A percentile compares a stretch with the other conserved stretches of the same genome.
These are phyloP conservation scores for Maudiozyma pseudohumilis DNA, from an alignment of 805 yeast species.

Conservation along the genomic window DNA sequence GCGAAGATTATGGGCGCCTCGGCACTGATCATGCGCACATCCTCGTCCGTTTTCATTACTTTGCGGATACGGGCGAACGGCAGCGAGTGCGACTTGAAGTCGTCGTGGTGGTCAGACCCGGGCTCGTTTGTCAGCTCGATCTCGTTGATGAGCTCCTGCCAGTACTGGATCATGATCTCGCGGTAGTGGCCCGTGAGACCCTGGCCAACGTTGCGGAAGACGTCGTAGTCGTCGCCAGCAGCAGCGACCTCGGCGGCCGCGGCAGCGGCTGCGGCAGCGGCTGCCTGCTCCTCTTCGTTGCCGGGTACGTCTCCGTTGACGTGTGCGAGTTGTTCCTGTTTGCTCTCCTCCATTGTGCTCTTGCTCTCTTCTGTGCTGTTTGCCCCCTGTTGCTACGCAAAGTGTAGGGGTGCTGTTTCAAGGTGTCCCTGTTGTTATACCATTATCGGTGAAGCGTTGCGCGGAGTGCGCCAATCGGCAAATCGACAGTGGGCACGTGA, in stretches of 20 bases:
- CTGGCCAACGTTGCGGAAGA: slow-evolving; percentile 85
- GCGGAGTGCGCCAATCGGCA: too few relatives aligned
- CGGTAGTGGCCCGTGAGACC: slow-evolving; percentile 76
- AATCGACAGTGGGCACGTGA: too few relatives aligned
- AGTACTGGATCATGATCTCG: slow-evolving; percentile 86
- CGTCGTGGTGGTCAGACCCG: slow-evolving; percentile 54
- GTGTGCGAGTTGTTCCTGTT: not conserved
- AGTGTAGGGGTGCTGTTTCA: too few relatives aligned
- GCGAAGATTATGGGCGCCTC: slow-evolving; percentile 98
- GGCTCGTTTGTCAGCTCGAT: slow-evolving; percentile 50
- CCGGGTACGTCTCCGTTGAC: too few relatives aligned
- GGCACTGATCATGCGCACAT: slow-evolving; percentile 94
- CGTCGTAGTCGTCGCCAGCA: slow-evolving; percentile 35
- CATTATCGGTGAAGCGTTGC: too few relatives aligned
- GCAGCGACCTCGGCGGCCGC: not conserved
- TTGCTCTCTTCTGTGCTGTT: too few relatives aligned
- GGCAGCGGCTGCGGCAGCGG: slow-evolving; percentile 1
- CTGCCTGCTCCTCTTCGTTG: not conserved
- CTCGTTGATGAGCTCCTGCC: slow-evolving; percentile 92
- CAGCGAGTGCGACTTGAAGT: slow-evolving; percentile 85
- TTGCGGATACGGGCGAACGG: slow-evolving; percentile 95
- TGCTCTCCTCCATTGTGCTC: not conserved
- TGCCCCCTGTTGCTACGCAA: too few relatives aligned
- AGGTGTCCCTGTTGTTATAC: too few relatives aligned
- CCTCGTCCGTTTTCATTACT: slow-evolving; percentile 97